These are phyloP conservation scores for Eragrostis nindensis DNA, from an alignment of 176 grass and related monocot genomes.

Conservation along the genomic window DNA sequence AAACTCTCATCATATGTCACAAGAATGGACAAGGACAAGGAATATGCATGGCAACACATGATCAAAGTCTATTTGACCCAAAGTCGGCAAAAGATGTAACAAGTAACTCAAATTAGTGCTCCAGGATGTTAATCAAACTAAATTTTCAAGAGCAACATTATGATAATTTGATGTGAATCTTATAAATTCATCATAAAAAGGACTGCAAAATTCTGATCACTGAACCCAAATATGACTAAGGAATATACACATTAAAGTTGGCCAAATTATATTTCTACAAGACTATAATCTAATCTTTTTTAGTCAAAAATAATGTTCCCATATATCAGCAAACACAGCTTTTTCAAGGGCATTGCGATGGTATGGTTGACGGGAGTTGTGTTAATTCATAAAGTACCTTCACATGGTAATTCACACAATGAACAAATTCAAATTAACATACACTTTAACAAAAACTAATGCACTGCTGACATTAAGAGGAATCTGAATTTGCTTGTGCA, in stretches of 20 bases:
- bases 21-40: background rate
- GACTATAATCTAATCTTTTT: background rate
- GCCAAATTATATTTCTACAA: background rate
- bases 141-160: background rate
- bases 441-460: background rate
- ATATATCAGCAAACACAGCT: background rate
- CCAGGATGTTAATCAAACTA: background rate
- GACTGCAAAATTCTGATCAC: background rate
- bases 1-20: background rate
- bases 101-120: background rate
- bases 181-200: background rate
- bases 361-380: conserved; percentile 17
- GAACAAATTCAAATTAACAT: conserved; percentile 12
- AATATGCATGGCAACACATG: background rate
- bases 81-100: background rate
- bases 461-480: background rate
- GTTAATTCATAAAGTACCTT: conserved; percentile 18
- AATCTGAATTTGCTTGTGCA: background rate
- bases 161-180: conserved; percentile 19
- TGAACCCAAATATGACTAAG: background rate
- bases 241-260: background rate
- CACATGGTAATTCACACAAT: conserved; percentile 14
- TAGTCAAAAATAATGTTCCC: background rate
- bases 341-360: background rate
- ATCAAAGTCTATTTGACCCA: background rate